Evolutionary conservation across 108 stramenopile genomes (phyloP).

Genomic region (Nitzschia sp.): DNA sequence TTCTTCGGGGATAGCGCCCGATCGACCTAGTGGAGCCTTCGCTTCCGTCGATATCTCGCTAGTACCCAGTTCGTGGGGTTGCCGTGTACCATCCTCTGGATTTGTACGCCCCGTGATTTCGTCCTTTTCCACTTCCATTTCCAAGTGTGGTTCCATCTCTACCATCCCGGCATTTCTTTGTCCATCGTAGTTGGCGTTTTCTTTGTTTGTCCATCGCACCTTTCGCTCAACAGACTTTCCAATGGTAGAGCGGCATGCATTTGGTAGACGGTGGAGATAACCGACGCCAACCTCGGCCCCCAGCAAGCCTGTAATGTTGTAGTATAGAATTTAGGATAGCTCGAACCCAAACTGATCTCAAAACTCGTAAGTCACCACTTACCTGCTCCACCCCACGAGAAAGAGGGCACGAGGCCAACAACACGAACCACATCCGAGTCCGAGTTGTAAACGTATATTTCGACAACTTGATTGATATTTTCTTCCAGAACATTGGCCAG

Average conservation of each 20-base stretch:
- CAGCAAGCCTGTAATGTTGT: no score
- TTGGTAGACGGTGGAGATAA: conserved; percentile 90
- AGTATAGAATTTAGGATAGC: no score
- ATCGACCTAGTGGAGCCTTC: neutral
- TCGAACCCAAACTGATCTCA: no score
- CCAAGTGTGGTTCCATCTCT: conserved; percentile 68
- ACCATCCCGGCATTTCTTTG: conserved; percentile 2
- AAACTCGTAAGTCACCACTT: no score
- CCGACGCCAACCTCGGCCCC: conserved; percentile 95
- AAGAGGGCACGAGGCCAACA: conserved; percentile 86
- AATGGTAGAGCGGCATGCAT: conserved; percentile 56
- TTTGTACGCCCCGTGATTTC: neutral
- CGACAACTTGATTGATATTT: conserved; percentile 80
- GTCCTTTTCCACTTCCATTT: conserved; percentile 69
- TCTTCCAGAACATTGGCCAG: conserved; percentile 68
- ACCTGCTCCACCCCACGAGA: conserved; percentile 89
- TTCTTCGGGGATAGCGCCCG: no score
- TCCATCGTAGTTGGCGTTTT: conserved; percentile 1
- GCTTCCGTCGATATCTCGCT: neutral
- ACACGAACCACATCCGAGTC: conserved; percentile 89
- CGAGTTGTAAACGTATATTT: conserved; percentile 93
- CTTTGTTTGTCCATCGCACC: conserved; percentile 39
- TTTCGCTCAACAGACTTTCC: conserved; percentile 75
- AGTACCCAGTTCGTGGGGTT: conserved; percentile 33
- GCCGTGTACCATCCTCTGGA: conserved; percentile 6